Evolutionary conservation across 1,284 basidiomycete species (phyloP), one percentile per base, ranked within the genome.

Genomic region (Pyrrhoderma lamaoense): DNA sequence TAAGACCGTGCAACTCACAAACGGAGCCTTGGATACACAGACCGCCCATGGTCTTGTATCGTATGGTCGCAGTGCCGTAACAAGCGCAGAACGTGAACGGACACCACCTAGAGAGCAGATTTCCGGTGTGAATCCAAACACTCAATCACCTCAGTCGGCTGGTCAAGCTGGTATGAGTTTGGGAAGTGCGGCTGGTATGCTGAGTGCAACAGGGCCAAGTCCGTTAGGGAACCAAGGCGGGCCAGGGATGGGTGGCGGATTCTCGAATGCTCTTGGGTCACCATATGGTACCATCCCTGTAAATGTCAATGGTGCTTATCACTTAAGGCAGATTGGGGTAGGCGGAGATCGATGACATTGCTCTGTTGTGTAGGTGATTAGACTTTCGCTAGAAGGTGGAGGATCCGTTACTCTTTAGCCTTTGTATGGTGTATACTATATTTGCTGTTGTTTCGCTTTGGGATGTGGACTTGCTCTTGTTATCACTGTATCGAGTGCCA

Each of bases 51-150:
- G 54, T 2, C 27, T 52, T n/a, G 54, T 35, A 16, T 31, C 34
- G 35, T 22, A 52, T 39, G 54, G 47, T 22, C 72, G 85, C 43
- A 82, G 82, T 21, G 83, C 82, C 3, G 80, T 81, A 39, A 89
- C 85, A 13, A 79, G 85, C 46, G 85, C 85, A 27, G 85, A 89
- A 65, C 73, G 85, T 25, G 86, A 89, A 56, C 85, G 88, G 58
- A 74, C 85, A 39, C 72, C 70, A 13, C 67, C 71, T 8, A 70
- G 81, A 50, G 82, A 84, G 44, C 75, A 76, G 61, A 77, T 78
- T 9, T 75, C 77, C 5, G 77, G 73, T 1, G 64, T 68, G 58
- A 64, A 65, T 63, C 58, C 61, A 40, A 68, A 52, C 16, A 36
- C 39, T 21, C 52, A 54, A 31, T 47, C 50, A 46, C 51, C 51